Base-by-base conservation (phyloP, 2,329 filamentous ascomycete genomes). In the Diplodia intermedia region DNA sequence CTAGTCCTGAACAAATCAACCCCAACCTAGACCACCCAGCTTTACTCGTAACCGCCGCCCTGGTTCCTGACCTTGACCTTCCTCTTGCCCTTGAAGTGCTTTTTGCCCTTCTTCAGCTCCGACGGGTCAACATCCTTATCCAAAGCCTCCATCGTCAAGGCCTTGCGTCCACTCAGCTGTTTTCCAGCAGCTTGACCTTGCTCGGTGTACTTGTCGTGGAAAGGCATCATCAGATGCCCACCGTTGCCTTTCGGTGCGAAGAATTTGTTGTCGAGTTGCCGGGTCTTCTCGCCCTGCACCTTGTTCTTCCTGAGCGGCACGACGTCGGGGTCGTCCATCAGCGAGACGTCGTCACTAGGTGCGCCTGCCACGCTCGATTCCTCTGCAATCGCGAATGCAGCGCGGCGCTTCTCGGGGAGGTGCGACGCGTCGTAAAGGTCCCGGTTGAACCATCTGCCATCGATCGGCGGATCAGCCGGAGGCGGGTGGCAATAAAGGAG, bases 401-500 rank as follows among this genome's bases (percentile, higher is more conserved):
- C 88, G 63, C 91, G 89, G 61, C 94, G 88, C 80, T 93, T 95
- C 71, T 89, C 88, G 0, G 94, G 94, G 3, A 98, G 86, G 76
- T 97, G 92, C 0, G 85, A 84, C 55, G 90, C 84, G 75, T 97
- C 91, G 79, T 98, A 98, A 4, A 98, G 88, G 69, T 96, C 94
- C 61, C 85, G 83, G 81, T 99, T 99, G 85, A 98, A 99, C 66
- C 90, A 87, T 60, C 82, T 82, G 0, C 88, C 83, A 72, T 97
- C 91, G 49, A 91, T 87, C 2, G 82, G 79, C 7, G 84, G 82
- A 36, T 89, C 86, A 4, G 82, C 82, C 0, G 94, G 94, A 0
- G 95, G 95, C 4, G 95, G 94, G 74, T 94, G 90, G 72, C 93
- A 95, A 82, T 91, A 98, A 6, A 98, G 86, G 0, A 99, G 86